phyloP scores from a whole-genome alignment of 345 rosid species.

The Arabidopsis thaliana region DNA sequence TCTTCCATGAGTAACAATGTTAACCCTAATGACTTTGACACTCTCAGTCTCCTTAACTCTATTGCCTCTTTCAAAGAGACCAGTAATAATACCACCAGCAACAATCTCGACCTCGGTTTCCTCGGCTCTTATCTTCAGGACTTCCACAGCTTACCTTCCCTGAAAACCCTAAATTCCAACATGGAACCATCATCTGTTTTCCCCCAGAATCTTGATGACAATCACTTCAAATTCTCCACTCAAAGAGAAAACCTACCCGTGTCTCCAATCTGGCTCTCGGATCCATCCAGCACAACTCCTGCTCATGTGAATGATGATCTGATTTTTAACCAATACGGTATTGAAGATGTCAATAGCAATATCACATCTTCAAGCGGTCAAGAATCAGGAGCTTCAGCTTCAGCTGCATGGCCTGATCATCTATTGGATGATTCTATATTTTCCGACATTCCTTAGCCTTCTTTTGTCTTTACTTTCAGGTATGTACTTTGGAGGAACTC shows the following conservation, averaged over 20 bases:
- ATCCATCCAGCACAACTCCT: slow-evolving; percentile 35
- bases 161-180: slow-evolving; percentile 42
- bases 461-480: slow-evolving; percentile 20
- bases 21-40: slow-evolving; percentile 43
- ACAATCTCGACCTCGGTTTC: slow-evolving; percentile 29
- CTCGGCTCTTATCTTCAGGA: slow-evolving; percentile 41
- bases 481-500: slow-evolving; percentile 28
- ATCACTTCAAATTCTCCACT: slow-evolving; percentile 30
- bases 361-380: slow-evolving; percentile 38
- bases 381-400: slow-evolving; percentile 43
- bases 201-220: slow-evolving; percentile 30
- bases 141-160: slow-evolving; percentile 39
- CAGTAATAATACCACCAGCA: slow-evolving; percentile 17
- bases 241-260: slow-evolving; percentile 39
- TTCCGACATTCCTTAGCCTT: slow-evolving; percentile 40
- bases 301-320: slow-evolving; percentile 37
- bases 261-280: slow-evolving; percentile 45
- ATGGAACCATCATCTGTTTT: slow-evolving; percentile 36
- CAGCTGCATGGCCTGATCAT: slow-evolving; percentile 48
- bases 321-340: slow-evolving; percentile 28
- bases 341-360: slow-evolving; percentile 44
- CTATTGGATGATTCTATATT: slow-evolving; percentile 43
- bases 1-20: slow-evolving; percentile 24
- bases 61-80: slow-evolving; percentile 40
- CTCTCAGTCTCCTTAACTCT: slow-evolving; percentile 37